Evolutionary conservation across 163 green algal species (phyloP).

Genomic region (Scenedesmus sp.): DNA sequence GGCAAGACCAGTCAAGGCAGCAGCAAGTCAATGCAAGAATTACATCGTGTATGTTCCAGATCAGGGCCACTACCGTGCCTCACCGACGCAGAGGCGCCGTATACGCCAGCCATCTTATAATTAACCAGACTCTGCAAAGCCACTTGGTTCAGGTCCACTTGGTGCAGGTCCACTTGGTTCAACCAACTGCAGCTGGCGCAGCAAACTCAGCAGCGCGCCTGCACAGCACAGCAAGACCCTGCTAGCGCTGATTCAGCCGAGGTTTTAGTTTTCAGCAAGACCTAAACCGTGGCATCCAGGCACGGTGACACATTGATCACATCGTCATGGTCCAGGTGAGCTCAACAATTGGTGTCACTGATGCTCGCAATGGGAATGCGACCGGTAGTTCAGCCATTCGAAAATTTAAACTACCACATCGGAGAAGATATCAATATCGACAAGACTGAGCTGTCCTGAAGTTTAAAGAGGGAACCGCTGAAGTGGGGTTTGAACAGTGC

Average conservation of each 20-base stretch:
- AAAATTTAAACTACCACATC: too few species aligned
- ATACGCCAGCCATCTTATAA: neutral
- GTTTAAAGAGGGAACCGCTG: slow-evolving; percentile 1
- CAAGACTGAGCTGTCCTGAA: neutral
- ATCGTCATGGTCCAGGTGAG: neutral
- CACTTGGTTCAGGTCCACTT: neutral
- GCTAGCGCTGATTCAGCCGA: neutral
- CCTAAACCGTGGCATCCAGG: neutral
- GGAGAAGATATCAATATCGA: too few species aligned
- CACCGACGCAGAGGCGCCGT: neutral
- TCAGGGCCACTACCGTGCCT: too few species aligned
- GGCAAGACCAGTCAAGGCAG: neutral
- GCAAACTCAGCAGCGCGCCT: neutral
- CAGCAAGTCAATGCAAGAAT: neutral
- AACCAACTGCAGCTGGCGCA: neutral
- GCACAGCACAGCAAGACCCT: neutral
- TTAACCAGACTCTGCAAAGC: neutral
- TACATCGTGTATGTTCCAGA: too few species aligned
- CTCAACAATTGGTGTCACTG: too few species aligned
- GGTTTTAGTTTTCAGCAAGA: neutral
- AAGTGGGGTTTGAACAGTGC: neutral
- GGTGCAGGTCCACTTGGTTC: neutral
- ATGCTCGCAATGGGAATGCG: neutral
- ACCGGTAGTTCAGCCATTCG: too few species aligned
- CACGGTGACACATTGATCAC: neutral